phyloP scores from a whole-genome alignment of 768 basidiomycete species.

The Trametes cinnabarina region DNA sequence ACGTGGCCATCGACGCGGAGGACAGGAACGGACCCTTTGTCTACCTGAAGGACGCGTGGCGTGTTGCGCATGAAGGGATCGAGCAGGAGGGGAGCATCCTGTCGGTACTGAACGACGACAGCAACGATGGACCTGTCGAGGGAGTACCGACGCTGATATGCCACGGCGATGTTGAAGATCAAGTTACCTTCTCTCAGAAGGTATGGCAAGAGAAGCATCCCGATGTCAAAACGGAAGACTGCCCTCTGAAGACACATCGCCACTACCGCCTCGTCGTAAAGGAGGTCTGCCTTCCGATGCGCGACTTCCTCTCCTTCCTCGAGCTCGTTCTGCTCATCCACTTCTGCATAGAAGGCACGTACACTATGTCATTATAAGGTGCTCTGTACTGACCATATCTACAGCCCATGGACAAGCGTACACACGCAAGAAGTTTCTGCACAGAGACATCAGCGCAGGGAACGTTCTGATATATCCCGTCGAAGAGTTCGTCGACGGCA shows the following conservation, averaged over 20 bases:
- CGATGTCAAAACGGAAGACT: not conserved
- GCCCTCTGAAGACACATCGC: not conserved
- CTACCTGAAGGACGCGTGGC: slow-evolving; percentile 20
- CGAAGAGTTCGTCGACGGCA: too few species aligned
- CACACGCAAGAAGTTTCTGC: not conserved
- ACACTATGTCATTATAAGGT: not conserved
- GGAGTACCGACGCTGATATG: not conserved
- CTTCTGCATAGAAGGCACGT: not conserved
- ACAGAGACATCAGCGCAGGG: slow-evolving; percentile 12
- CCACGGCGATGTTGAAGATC: not conserved
- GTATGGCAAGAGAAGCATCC: not conserved
- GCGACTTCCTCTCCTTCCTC: not conserved
- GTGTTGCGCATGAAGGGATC: not conserved
- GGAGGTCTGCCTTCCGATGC: slow-evolving; percentile 7
- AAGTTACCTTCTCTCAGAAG: not conserved
- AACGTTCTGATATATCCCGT: slow-evolving; percentile 5
- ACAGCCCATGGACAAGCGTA: slow-evolving; percentile 3
- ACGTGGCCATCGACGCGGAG: slow-evolving; percentile 11
- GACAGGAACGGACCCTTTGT: not conserved
- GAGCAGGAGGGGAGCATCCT: not conserved
- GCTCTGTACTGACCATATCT: not conserved
- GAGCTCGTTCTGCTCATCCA: not conserved
- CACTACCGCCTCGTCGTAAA: slow-evolving; percentile 17
- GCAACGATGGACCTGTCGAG: not conserved
- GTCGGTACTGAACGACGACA: not conserved